phyloP scores from a whole-genome alignment of 2,329 filamentous ascomycete genomes.

The Penicillium digitatum region DNA sequence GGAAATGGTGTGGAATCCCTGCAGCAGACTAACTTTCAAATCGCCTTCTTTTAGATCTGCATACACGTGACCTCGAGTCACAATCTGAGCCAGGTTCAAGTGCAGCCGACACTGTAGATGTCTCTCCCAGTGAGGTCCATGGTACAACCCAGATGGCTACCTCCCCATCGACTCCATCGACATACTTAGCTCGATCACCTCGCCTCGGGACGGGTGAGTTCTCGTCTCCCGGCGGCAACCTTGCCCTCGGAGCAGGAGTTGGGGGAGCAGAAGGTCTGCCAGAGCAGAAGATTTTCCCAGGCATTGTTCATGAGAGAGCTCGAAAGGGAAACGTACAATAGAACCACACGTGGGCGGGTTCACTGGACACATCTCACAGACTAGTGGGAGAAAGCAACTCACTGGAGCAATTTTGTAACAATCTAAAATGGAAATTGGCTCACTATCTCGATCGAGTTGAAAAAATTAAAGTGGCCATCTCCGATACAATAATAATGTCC shows the following conservation, averaged over 20 bases:
- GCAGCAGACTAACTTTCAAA: neutral
- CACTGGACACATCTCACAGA: neutral
- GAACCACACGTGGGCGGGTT: neutral
- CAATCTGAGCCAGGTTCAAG: neutral
- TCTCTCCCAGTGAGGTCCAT: neutral
- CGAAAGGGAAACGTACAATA: slow-evolving; percentile 26
- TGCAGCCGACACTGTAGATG: neutral
- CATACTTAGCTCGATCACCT: slow-evolving; percentile 4
- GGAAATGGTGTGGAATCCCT: neutral
- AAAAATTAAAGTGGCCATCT: too few relatives aligned
- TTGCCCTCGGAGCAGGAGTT: slow-evolving; percentile 5
- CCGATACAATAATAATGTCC: neutral
- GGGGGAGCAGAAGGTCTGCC: slow-evolving; percentile 19
- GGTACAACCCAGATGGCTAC: neutral
- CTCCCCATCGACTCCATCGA: slow-evolving; percentile 1
- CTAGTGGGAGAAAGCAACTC: too few relatives aligned
- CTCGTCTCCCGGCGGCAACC: slow-evolving; percentile 1
- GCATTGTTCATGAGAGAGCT: slow-evolving; percentile 40
- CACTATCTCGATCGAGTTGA: neutral
- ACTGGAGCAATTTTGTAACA: neutral
- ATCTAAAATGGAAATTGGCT: neutral
- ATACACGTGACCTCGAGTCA: neutral
- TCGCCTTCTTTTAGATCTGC: neutral
- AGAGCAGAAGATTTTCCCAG: slow-evolving; percentile 43
- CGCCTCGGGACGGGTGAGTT: slow-evolving; percentile 8